Evolutionary conservation across 78 protist species (phyloP).

Genomic region (Dictyostelium firmibasis): DNA sequence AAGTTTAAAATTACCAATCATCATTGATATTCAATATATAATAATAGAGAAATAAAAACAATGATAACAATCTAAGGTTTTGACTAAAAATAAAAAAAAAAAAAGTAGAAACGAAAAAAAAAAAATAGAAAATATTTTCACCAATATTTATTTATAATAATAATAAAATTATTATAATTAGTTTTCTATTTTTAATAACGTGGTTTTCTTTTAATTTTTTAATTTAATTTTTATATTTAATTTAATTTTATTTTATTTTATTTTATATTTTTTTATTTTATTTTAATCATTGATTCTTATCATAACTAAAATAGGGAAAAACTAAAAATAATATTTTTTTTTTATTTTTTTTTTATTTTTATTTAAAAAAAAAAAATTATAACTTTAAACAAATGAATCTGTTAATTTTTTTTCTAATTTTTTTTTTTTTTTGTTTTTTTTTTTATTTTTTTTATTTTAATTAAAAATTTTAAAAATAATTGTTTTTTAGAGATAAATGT

Average conservation of each 20-base stretch:
- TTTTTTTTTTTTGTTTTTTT: too few relatives aligned
- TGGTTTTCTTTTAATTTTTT: too few relatives aligned
- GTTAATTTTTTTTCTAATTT: not conserved
- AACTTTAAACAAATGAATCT: not conserved
- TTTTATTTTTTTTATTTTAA: too few relatives aligned
- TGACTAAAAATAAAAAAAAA: not conserved
- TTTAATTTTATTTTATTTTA: too few relatives aligned
- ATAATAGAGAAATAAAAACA: not conserved
- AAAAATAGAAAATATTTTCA: too few relatives aligned
- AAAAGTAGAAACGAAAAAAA: not conserved
- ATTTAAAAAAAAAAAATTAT: not conserved
- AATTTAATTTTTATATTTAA: too few relatives aligned
- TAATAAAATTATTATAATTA: too few relatives aligned
- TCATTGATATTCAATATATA: not conserved
- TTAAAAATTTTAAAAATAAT: too few relatives aligned
- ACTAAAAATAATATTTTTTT: not conserved
- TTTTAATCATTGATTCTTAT: not conserved
- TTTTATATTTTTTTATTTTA: too few relatives aligned
- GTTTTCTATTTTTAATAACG: too few relatives aligned
- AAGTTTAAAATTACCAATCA: slow-evolving; percentile 42
- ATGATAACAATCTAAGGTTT: too few relatives aligned
- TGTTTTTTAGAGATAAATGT: not conserved
- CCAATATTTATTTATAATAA: too few relatives aligned
- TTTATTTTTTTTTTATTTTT: not conserved
- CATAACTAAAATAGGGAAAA: not conserved